Evolutionary conservation across 345 rosid species (phyloP), one percentile per base, ranked within the genome.

Genomic region (Melastoma malabathricum): DNA sequence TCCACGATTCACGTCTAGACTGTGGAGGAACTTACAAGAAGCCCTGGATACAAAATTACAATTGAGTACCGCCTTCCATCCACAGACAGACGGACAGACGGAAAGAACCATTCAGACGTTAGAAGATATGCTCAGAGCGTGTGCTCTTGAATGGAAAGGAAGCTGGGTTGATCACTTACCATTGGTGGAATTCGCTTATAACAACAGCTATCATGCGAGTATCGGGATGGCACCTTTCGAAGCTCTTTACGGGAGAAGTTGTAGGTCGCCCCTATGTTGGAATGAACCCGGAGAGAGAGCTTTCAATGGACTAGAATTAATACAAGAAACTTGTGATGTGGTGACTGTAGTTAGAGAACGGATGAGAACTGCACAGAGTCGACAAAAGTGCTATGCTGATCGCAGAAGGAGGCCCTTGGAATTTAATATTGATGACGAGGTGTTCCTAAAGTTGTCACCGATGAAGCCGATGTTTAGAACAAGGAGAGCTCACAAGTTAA

Each of bases 201-300:
- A 46, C 9, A 60, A 52, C 2, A 52, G 46, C 15, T 29, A 44
- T 18, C 23, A 52, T 0, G 2, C 7, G 1, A 52, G 6, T n/a
- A 60, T 60, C 0, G 10, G 14, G 1, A 59, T 59, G 63, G 63
- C 46, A 1, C 23, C 34, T 0, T 59, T 17, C 34, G 45, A 59
- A 10, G 50, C 63, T 1, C 5, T 59, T 0, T 52, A 52, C 51
- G 46, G 64, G 1, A 46, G 14, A 8, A 46, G 16, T 4, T 61
- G 44, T n/a, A 61, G 25, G 4, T 22, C 25, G 4, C 25, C 25
- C 2, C 25, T 4, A 4, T 22, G 25, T 22, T 22, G 25, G 25
- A 22, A 22, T 22, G 25, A 22, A 22, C 25, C 25, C 2, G 25
- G 25, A 22, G 25, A 22, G 4, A 22, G 25, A 22, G 4, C 25